Evolutionary conservation across 2,329 filamentous ascomycete species (phyloP).

Genomic region (Fusarium euwallaceae): DNA sequence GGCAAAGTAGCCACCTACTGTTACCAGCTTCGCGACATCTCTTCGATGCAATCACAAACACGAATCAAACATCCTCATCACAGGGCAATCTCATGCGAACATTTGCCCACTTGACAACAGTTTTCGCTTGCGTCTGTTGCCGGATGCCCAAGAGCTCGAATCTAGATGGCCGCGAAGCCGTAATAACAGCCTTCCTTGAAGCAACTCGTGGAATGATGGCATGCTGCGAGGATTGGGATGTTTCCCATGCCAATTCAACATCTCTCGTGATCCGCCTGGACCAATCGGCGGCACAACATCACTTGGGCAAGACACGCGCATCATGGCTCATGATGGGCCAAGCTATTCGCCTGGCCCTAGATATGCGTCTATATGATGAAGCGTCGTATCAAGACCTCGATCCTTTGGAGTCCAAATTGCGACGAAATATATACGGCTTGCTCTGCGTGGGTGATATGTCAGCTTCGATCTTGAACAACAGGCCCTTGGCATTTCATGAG

Average conservation of each 20-base stretch:
- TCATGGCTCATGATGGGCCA: conserved; percentile 19
- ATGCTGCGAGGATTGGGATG: conserved; percentile 20
- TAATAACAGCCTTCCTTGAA: conserved; percentile 6
- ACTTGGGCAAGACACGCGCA: conserved; percentile 10
- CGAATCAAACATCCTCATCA: background rate
- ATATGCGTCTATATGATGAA: conserved; percentile 20
- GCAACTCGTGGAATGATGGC: conserved; percentile 18
- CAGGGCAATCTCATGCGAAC: conserved; percentile 6
- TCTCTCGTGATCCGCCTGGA: conserved; percentile 9
- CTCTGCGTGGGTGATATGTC: conserved; percentile 20
- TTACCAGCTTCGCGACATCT: conserved; percentile 1
- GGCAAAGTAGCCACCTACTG: background rate
- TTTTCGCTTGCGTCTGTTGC: conserved; percentile 9
- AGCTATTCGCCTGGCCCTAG: conserved; percentile 14
- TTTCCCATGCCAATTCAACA: conserved; percentile 12
- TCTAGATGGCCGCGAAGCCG: background rate
- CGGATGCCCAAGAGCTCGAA: background rate
- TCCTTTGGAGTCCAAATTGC: conserved; percentile 16
- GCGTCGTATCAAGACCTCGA: conserved; percentile 8
- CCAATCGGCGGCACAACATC: conserved; percentile 17
- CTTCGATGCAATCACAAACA: background rate
- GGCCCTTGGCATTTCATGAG: conserved; percentile 14
- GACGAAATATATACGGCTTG: conserved; percentile 5
- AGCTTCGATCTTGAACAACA: conserved; percentile 21
- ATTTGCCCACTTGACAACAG: conserved; percentile 6